Conservation (phyloP, 768 basidiomycete genomes). For the Lentinula edodes region DNA sequence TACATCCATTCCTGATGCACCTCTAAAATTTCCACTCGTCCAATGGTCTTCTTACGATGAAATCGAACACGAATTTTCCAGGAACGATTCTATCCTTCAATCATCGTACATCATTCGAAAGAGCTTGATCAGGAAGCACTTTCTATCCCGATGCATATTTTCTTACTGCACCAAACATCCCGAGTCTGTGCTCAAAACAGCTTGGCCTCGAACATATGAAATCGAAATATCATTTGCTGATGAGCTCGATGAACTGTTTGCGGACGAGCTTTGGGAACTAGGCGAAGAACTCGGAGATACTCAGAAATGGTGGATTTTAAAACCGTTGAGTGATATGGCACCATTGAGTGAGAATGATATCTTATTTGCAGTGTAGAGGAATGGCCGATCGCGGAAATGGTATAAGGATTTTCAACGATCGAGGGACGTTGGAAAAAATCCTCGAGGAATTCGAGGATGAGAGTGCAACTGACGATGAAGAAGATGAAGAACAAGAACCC, state of each 20-base stretch:
- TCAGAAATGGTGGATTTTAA: conserved; percentile 85
- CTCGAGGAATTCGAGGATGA: conserved; percentile 73
- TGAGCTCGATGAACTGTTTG: conserved; percentile 90
- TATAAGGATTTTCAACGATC: conserved; percentile 82
- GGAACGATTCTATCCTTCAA: conserved; percentile 50
- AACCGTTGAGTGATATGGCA: conserved; percentile 46
- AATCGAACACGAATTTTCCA: conserved; percentile 57
- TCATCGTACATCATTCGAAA: conserved; percentile 90
- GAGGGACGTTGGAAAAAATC: conserved; percentile 63
- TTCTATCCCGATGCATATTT: conserved; percentile 69
- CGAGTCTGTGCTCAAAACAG: conserved; percentile 44
- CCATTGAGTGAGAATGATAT: no score
- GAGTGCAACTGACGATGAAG: conserved; percentile 31
- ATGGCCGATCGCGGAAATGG: conserved; percentile 98
- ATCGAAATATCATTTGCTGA: conserved; percentile 87
- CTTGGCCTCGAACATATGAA: conserved; percentile 74
- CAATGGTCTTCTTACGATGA: conserved; percentile 71
- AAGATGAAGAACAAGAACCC: conserved; percentile 30
- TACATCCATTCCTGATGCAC: conserved; percentile 10
- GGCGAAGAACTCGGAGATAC: conserved; percentile 49
- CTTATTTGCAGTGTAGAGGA: conserved; percentile 37
- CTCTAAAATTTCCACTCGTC: background rate
- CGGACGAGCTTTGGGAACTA: conserved; percentile 91
- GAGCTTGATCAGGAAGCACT: conserved; percentile 92
- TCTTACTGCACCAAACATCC: conserved; percentile 71